Conservation (phyloP, 345 rosid species). For the Mallotus nudiflorus region DNA sequence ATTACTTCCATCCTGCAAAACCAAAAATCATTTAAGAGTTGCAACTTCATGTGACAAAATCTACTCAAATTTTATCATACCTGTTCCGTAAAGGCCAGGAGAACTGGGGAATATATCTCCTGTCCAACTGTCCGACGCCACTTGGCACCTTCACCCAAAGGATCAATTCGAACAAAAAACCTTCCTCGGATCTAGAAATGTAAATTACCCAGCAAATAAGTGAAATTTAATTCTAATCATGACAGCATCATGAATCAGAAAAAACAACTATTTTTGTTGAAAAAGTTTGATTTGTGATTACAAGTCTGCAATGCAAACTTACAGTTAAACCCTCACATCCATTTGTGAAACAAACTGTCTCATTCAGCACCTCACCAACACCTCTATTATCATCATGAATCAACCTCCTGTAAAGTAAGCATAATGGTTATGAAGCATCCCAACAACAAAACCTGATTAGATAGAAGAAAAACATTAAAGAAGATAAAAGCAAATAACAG, state of each 20-base stretch:
- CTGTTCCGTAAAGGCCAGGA: conserved; percentile 83
- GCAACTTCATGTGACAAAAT: conserved; percentile 7
- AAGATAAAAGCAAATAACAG: not conserved
- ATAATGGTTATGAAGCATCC: conserved; percentile 6
- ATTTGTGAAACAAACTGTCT: conserved; percentile 67
- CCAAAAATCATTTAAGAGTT: conserved; percentile 9
- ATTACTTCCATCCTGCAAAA: conserved; percentile 63
- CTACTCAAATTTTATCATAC: conserved; percentile 32
- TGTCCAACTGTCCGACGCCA: conserved; percentile 92
- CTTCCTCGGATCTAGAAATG: conserved; percentile 73
- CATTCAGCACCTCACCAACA: conserved; percentile 87
- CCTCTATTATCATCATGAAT: conserved; percentile 84
- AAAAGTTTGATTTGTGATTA: conserved; percentile 8
- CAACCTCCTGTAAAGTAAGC: conserved; percentile 58
- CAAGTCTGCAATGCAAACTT: conserved; percentile 33
- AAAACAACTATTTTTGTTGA: not conserved
- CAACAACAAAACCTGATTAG: conserved; percentile 4
- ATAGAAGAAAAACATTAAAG: conserved; percentile 2
- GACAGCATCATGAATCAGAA: not conserved
- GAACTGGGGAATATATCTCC: conserved; percentile 87
- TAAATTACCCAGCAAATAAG: not conserved
- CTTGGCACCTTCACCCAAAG: conserved; percentile 80
- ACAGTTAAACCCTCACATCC: conserved; percentile 92
- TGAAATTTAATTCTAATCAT: not conserved
- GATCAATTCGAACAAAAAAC: conserved; percentile 65